Percentiles rank a stretch among this genome's conserved stretches.
These are phyloP conservation scores for Eutrema japonicum DNA, from an alignment of 345 rosid species.

Conservation along the genomic window DNA sequence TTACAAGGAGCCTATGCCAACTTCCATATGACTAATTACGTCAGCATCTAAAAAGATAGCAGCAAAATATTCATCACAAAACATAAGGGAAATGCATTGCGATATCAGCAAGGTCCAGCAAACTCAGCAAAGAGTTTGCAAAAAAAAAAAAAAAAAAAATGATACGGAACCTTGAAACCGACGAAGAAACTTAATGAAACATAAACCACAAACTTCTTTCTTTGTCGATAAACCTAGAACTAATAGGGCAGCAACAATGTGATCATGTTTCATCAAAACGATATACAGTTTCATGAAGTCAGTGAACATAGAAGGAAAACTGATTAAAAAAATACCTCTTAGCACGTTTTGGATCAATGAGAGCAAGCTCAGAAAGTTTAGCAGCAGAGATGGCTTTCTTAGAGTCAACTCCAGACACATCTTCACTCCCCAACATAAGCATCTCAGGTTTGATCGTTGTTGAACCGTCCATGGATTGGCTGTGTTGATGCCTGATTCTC, in stretches of 20 bases:
- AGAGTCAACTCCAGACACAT: slow-evolving; percentile 57
- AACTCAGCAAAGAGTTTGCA: neutral
- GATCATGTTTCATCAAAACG: neutral
- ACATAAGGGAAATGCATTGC: neutral
- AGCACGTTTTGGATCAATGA: slow-evolving; percentile 96
- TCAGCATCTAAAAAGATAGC: neutral
- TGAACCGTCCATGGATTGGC: slow-evolving; percentile 96
- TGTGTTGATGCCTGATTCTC: slow-evolving; percentile 88
- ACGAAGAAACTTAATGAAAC: neutral
- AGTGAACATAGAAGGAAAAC: neutral
- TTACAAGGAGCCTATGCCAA: neutral
- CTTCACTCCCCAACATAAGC: slow-evolving; percentile 76
- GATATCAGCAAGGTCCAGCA: neutral
- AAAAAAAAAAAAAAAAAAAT: too few species aligned
- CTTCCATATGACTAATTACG: neutral
- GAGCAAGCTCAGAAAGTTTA: slow-evolving; percentile 97
- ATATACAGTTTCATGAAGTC: neutral
- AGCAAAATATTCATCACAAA: neutral
- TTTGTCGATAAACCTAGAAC: neutral
- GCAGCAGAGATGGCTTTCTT: slow-evolving; percentile 92
- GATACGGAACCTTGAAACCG: neutral
- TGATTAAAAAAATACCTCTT: slow-evolving; percentile 61
- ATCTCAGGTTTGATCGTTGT: slow-evolving; percentile 75
- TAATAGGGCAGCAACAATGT: neutral
- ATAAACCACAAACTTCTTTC: neutral